A percentile compares a stretch with the other conserved stretches of the same genome.
phyloP scores from a whole-genome alignment of 2,329 filamentous ascomycete genomes.

The Aspergillus aculeatus region DNA sequence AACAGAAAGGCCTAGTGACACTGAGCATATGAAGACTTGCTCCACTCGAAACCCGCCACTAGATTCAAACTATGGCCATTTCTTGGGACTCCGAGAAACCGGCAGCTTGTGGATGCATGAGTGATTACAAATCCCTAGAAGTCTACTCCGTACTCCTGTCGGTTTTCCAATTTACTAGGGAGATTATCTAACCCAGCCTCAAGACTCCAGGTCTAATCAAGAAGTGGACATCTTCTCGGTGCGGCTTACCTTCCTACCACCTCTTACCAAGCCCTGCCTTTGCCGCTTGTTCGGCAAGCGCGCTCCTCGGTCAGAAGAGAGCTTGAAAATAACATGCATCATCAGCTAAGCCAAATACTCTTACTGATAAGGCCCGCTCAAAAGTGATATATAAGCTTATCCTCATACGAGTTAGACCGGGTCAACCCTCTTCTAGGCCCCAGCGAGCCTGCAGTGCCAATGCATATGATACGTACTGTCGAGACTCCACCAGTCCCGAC shows the following conservation, averaged over 20 bases:
- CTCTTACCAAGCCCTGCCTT: neutral
- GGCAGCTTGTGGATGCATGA: neutral
- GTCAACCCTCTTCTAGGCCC: conserved; percentile 11
- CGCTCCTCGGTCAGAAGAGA: conserved; percentile 3
- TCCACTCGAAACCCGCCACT: neutral
- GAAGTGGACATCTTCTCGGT: neutral
- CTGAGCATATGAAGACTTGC: neutral
- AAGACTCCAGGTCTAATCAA: neutral
- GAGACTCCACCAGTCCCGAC: conserved; percentile 5
- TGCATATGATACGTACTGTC: conserved; percentile 19
- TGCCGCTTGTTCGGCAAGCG: neutral
- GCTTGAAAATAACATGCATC: conserved; percentile 7
- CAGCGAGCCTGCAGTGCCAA: conserved; percentile 10
- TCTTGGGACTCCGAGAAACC: neutral
- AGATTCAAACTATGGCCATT: neutral
- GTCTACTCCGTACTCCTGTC: no score
- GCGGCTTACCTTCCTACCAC: neutral
- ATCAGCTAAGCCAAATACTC: conserved; percentile 7
- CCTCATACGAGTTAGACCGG: conserved; percentile 12
- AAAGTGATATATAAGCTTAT: conserved; percentile 19
- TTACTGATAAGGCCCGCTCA: neutral
- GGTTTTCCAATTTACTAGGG: no score
- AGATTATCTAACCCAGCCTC: no score
- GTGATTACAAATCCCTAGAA: no score
- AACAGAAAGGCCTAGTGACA: neutral